These are phyloP conservation scores for Raffaelea deltoideospora DNA, from an alignment of 2,329 filamentous ascomycete species.

Conservation along the genomic window DNA sequence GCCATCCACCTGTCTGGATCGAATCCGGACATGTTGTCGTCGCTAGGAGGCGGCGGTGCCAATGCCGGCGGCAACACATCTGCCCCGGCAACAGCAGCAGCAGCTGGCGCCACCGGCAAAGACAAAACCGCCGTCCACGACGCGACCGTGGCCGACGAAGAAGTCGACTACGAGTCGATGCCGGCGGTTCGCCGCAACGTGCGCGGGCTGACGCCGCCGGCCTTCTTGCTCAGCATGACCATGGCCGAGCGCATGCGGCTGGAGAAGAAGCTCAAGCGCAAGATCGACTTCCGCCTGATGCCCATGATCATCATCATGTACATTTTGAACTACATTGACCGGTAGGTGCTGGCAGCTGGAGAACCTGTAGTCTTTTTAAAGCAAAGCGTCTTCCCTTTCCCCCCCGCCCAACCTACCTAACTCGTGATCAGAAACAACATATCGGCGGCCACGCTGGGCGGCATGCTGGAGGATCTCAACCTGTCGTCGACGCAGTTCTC, in stretches of 20 bases:
- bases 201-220: constrained; percentile 39
- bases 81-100: too few relatives aligned
- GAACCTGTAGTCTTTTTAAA: too few relatives aligned
- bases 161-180: neutral
- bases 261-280: constrained; percentile 40
- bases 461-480: constrained; percentile 28
- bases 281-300: constrained; percentile 44
- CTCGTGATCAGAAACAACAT: constrained; percentile 19
- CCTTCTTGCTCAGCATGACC: constrained; percentile 5
- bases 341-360: constrained; percentile 6
- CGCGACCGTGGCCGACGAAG: neutral
- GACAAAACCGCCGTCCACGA: neutral
- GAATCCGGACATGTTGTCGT: too few relatives aligned
- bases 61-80: too few relatives aligned
- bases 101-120: neutral
- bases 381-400: neutral
- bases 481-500: constrained; percentile 17
- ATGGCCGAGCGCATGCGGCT: constrained; percentile 15
- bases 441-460: constrained; percentile 26
- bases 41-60: too few relatives aligned
- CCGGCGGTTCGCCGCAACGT: constrained; percentile 24
- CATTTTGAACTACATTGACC: constrained; percentile 45
- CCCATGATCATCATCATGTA: constrained; percentile 49
- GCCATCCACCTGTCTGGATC: too few relatives aligned
- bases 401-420: neutral